These are phyloP conservation scores for Botrytis fabae DNA, from an alignment of 2,329 filamentous ascomycete species.

Conservation along the genomic window DNA sequence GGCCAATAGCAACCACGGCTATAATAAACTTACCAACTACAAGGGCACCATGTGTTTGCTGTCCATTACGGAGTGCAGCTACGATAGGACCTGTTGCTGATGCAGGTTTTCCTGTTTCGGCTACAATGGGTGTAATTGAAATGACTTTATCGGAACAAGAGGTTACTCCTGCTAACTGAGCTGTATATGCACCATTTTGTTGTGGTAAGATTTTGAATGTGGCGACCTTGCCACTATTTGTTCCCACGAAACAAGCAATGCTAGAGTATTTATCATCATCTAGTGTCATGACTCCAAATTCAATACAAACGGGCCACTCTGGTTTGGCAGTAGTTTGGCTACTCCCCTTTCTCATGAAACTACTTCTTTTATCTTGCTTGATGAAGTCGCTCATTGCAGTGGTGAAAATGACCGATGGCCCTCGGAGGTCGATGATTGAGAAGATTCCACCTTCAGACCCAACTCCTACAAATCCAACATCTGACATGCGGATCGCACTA, in stretches of 20 bases:
- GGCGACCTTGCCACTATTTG: slow-evolving; percentile 76
- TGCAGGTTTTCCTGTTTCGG: slow-evolving; percentile 74
- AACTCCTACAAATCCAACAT: slow-evolving; percentile 86
- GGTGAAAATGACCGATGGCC: slow-evolving; percentile 79
- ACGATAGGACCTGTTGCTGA: slow-evolving; percentile 74
- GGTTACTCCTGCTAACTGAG: slow-evolving; percentile 67
- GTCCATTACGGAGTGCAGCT: slow-evolving; percentile 71
- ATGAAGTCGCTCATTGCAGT: slow-evolving; percentile 70
- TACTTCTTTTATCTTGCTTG: slow-evolving; percentile 74
- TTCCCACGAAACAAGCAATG: slow-evolving; percentile 89
- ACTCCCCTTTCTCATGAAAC: slow-evolving; percentile 63
- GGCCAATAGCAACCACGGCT: background rate
- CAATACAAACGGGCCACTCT: slow-evolving; percentile 79
- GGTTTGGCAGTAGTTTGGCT: slow-evolving; percentile 49
- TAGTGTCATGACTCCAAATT: slow-evolving; percentile 91
- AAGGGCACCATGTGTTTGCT: slow-evolving; percentile 75
- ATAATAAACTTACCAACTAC: slow-evolving; percentile 61
- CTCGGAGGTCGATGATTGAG: slow-evolving; percentile 82
- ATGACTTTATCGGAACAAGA: slow-evolving; percentile 70
- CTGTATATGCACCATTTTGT: slow-evolving; percentile 66
- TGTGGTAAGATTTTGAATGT: slow-evolving; percentile 90
- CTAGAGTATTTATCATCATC: slow-evolving; percentile 96
- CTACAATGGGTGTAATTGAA: slow-evolving; percentile 75
- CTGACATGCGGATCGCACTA: slow-evolving; percentile 78
- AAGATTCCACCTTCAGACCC: slow-evolving; percentile 83